Evolutionary conservation across 495 filamentous ascomycete genomes (phyloP), one percentile per base, ranked within the genome.

Genomic region (Penicillium coffeae): DNA sequence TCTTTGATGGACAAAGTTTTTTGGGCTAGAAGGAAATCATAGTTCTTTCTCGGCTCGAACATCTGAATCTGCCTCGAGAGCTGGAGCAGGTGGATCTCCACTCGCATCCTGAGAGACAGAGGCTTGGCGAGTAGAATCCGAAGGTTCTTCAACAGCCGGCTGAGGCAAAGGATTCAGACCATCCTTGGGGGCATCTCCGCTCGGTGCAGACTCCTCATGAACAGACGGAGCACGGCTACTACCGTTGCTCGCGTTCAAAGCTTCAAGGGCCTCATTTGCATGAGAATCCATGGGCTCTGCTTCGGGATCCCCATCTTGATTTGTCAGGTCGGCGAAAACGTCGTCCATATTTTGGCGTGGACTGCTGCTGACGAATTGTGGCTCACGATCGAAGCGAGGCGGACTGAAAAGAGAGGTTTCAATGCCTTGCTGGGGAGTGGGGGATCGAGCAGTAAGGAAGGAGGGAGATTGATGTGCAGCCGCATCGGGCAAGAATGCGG

Each of bases 261-360:
- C 69, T 39, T 75, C 73, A 2, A 76, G 59, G 1, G 70, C 73
- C 43, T 76, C 73, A 22, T 65, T 71, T 10, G 70, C 70, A 51
- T 76, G 73, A 8, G 65, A 66, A 47, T 74, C 71, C 66, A 74
- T 72, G 10, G 58, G 52, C 39, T 71, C 66, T 10, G 54, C 30
- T 12, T 73, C 69, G 10, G 52, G 55, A 4, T 73, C 69, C 4
- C 51, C 57, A 45, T 75, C 72, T 54, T 76, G 66, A 38, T 76
- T 76, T 0, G 71, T 76, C 25, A 76, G 43, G 21, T 74, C 71
- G 6, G 71, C 71, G 53, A 76, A 76, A 9, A 76, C 64, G 48
- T 76, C 71, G 39, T 73, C 72, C 25, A 74, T 47, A 32, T 73
- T 65, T 40, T 64, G 64, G 15, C 69, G 70, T 50, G 71, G 71